A percentile compares a stretch with the other conserved stretches of the same genome.
phyloP scores from a whole-genome alignment of 2,329 filamentous ascomycete genomes.

The Escovopsis weberi region DNA sequence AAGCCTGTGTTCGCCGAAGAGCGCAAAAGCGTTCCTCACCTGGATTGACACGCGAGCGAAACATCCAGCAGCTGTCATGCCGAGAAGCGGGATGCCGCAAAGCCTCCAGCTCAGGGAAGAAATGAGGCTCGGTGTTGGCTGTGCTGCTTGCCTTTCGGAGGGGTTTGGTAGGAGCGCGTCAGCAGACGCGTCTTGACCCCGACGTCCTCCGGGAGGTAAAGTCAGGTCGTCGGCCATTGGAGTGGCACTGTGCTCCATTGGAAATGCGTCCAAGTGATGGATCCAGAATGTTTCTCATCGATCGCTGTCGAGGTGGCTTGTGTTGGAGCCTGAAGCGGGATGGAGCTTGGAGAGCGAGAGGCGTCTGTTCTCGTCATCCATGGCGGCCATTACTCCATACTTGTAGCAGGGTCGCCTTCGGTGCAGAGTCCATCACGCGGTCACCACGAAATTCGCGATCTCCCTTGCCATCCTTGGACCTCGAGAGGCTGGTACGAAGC shows the following conservation, averaged over 20 bases:
- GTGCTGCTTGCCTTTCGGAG: not conserved
- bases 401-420: conserved; percentile 9
- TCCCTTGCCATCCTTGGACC: not conserved
- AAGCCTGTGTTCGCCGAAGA: too few species aligned
- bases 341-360: not conserved
- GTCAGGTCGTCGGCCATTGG: conserved; percentile 10
- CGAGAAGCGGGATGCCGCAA: not conserved
- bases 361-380: conserved; percentile 11
- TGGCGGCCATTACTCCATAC: conserved; percentile 1
- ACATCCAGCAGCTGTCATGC: too few species aligned
- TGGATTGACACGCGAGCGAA: too few species aligned
- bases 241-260: conserved; percentile 13
- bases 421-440: conserved; percentile 6
- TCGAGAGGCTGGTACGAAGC: not conserved
- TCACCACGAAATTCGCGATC: conserved; percentile 5
- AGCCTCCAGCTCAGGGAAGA: not conserved
- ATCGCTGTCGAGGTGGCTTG: conserved; percentile 8
- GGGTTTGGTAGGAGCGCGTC: conserved; percentile 3
- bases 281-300: conserved; percentile 6
- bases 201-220: not conserved
- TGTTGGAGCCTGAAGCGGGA: conserved; percentile 4
- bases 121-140: not conserved
- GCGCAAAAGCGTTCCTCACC: too few species aligned
- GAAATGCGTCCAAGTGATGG: too few species aligned
- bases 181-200: not conserved